Conservation (phyloP, 768 basidiomycete genomes). For the Lyophyllum atratum region DNA sequence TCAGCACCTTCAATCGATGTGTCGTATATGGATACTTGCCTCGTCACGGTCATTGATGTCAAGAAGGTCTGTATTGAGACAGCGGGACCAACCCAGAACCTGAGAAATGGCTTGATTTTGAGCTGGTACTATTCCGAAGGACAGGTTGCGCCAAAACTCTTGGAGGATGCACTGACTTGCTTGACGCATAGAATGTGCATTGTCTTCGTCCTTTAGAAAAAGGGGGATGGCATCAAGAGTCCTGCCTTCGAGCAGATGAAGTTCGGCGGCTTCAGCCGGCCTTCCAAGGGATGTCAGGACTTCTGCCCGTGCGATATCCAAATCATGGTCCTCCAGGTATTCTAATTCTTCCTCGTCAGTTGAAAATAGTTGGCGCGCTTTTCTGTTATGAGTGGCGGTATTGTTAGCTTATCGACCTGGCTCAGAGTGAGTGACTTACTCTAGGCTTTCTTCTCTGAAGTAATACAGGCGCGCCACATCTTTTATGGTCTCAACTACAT, state of each 20-base stretch:
- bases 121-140: slow-evolving; percentile 34
- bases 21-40: background rate
- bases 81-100: slow-evolving; percentile 27
- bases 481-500: slow-evolving; percentile 36
- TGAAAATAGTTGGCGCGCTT: slow-evolving; percentile 48
- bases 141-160: slow-evolving; percentile 45
- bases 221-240: slow-evolving; percentile 46
- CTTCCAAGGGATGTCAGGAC: slow-evolving; percentile 45
- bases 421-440: slow-evolving; percentile 25
- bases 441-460: slow-evolving; percentile 34
- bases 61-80: slow-evolving; percentile 14
- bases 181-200: slow-evolving; percentile 25
- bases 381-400: slow-evolving; percentile 31
- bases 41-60: slow-evolving; percentile 4
- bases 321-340: slow-evolving; percentile 54
- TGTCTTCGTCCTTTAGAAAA: slow-evolving; percentile 36
- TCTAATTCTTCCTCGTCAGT: slow-evolving; percentile 53
- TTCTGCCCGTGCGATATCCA: slow-evolving; percentile 49
- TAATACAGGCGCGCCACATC: slow-evolving; percentile 49
- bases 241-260: slow-evolving; percentile 51
- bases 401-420: background rate
- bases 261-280: slow-evolving; percentile 50
- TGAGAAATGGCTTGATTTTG: slow-evolving; percentile 13
- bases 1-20: background rate
- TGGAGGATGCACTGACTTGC: slow-evolving; percentile 43